These are phyloP conservation scores for Amanita thiersii DNA, from an alignment of 768 basidiomycete species.

Conservation along the genomic window DNA sequence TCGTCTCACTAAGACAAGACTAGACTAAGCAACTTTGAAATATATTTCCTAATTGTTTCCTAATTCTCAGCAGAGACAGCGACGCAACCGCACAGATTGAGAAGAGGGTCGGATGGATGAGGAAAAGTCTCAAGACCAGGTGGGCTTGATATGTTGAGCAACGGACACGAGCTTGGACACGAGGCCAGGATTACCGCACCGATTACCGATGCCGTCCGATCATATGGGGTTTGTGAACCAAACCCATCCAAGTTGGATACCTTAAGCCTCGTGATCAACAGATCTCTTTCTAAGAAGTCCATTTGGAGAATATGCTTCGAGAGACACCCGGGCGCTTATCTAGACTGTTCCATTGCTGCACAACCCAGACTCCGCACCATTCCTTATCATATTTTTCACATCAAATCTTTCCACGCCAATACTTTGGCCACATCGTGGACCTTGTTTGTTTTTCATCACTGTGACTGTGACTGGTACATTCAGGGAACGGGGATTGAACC, in stretches of 20 bases:
- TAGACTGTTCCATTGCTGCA: too few species aligned
- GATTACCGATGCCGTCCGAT: slow-evolving; percentile 18
- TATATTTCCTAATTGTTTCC: too few species aligned
- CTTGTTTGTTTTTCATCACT: slow-evolving; percentile 9
- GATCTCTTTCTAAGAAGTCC: slow-evolving; percentile 2
- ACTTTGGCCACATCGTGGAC: not conserved
- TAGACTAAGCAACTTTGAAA: too few species aligned
- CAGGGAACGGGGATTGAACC: slow-evolving; percentile 22
- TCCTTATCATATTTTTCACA: slow-evolving; percentile 2
- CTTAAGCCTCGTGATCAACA: slow-evolving; percentile 11
- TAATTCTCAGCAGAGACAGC: too few species aligned
- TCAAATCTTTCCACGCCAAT: slow-evolving; percentile 5
- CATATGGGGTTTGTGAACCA: slow-evolving; percentile 13
- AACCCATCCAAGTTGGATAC: slow-evolving; percentile 2
- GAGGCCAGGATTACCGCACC: slow-evolving; percentile 24
- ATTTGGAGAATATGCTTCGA: slow-evolving; percentile 7
- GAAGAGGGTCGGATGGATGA: not conserved
- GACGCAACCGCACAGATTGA: too few species aligned
- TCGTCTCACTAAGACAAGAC: too few species aligned
- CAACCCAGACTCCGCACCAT: not conserved
- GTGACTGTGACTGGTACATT: slow-evolving; percentile 22
- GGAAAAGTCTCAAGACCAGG: slow-evolving; percentile 8
- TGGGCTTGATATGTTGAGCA: slow-evolving; percentile 6
- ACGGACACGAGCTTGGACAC: slow-evolving; percentile 12
- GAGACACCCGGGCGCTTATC: too few species aligned